Evolutionary conservation across 768 basidiomycete genomes (phyloP), one percentile per base, ranked within the genome.

Genomic region (Leccinum incarnatum): DNA sequence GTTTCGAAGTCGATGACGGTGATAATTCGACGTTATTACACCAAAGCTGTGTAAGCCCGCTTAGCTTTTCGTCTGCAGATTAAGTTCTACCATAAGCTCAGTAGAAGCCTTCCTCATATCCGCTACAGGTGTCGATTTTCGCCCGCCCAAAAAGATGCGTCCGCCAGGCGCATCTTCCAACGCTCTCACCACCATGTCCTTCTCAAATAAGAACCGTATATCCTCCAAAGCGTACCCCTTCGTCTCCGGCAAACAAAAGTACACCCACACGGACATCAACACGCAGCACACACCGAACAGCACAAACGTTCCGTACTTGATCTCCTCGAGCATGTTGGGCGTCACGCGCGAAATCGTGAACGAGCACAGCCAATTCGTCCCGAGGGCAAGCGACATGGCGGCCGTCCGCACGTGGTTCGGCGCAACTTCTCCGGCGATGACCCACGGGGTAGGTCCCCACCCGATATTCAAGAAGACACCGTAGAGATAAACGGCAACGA

Each of bases 201-300:
- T 62, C 54, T 76, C 75, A 4, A 37, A 40, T n/a, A 40, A 40
- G 37, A 63, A 72, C 46, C 70, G 68, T 42, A 78, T 73, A 49
- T 78, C 76, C 65, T 78, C 77, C 45, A 78, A 61, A 10, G 72
- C 72, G 46, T 74, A 71, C 29, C 76, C 73, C 53, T 62, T 75
- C 12, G 78, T 79, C 67, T 79, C 78, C 19, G 78, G 78, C 36
- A 79, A 61, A 62, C 69, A 70, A 51, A 78, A 62, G 62, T 75
- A 74, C 25, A 70, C 69, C 75, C 72, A 79, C 7, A 37, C 55
- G 34, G 70, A 67, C 68, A 77, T 72, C 51, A 73, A 27, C 32
- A 76, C 10, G 56, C 72, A 76, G 47, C 65, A 67, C 51, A 59
- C 5, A 5, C 75, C 75, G 40, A 74, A 76, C 32, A 74, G n/a